Evolutionary conservation across 768 basidiomycete species (phyloP).

Genomic region (Tricholoma flavovirens): DNA sequence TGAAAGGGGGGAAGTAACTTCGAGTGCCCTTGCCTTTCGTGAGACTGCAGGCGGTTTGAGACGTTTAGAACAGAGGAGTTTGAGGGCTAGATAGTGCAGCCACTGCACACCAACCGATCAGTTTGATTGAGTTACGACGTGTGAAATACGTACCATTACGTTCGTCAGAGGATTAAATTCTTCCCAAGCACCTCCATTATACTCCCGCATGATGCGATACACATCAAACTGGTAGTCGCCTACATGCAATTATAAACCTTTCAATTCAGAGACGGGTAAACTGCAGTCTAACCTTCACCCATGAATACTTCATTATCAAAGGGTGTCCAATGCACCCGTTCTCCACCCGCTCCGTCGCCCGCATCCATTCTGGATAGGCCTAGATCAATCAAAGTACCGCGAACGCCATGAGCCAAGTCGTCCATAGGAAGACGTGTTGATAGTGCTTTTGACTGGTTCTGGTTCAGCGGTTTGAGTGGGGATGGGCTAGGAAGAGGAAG

Average conservation of each 20-base stretch:
- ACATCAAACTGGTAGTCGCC: slow-evolving; percentile 94
- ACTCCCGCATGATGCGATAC: slow-evolving; percentile 79
- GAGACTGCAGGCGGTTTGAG: slow-evolving; percentile 48
- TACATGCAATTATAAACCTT: slow-evolving; percentile 19
- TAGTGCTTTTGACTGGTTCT: slow-evolving; percentile 25
- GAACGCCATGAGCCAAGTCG: slow-evolving; percentile 56
- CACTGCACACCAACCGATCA: slow-evolving; percentile 52
- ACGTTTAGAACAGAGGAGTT: slow-evolving; percentile 66
- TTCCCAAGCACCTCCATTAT: slow-evolving; percentile 64
- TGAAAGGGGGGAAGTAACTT: slow-evolving; percentile 8
- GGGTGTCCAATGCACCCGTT: slow-evolving; percentile 63
- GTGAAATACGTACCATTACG: slow-evolving; percentile 62
- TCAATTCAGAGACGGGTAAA: background rate
- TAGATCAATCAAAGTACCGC: slow-evolving; percentile 88
- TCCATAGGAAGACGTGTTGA: slow-evolving; percentile 51
- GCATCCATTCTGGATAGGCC: slow-evolving; percentile 85
- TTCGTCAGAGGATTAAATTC: slow-evolving; percentile 80
- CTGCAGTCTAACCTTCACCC: slow-evolving; percentile 61
- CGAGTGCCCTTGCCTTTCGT: slow-evolving; percentile 31
- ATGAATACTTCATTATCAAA: slow-evolving; percentile 89
- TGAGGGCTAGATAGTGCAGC: slow-evolving; percentile 78
- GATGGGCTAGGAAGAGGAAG: slow-evolving; percentile 23
- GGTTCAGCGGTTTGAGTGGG: slow-evolving; percentile 29
- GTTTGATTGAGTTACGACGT: background rate
- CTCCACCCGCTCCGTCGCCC: slow-evolving; percentile 38